Conservation (phyloP, 2,329 filamentous ascomycete species). For the Lachnum nothofagi region DNA sequence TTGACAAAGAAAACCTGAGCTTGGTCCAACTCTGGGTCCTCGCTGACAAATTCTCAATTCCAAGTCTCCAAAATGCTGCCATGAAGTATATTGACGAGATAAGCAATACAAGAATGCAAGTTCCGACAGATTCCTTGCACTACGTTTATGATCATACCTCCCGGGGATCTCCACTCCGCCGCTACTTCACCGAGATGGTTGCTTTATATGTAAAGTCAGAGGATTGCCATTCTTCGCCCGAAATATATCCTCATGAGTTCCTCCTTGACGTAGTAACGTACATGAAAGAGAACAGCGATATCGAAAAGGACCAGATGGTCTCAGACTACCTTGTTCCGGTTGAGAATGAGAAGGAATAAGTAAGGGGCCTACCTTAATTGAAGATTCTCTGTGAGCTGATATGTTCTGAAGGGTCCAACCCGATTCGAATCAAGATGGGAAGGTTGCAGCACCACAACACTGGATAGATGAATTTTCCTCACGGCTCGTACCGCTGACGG, state of each 20-base stretch:
- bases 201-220: background rate
- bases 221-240: background rate
- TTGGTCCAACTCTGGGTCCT: conserved; percentile 9
- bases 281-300: background rate
- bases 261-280: background rate
- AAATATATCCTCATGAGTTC: background rate
- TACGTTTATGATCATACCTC: background rate
- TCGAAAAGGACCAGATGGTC: background rate
- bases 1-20: background rate
- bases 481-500: too few relatives aligned
- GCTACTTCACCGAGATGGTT: background rate
- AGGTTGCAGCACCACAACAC: too few relatives aligned
- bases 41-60: conserved; percentile 5
- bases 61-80: conserved; percentile 7
- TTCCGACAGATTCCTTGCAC: background rate
- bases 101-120: background rate
- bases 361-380: background rate
- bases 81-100: background rate
- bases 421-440: too few relatives aligned
- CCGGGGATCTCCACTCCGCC: background rate
- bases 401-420: too few relatives aligned
- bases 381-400: too few relatives aligned
- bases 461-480: too few relatives aligned
- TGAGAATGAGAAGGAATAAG: background rate
- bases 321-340: background rate